Base-by-base conservation (phyloP, 306 rosid species). In the Abrus precatorius region DNA sequence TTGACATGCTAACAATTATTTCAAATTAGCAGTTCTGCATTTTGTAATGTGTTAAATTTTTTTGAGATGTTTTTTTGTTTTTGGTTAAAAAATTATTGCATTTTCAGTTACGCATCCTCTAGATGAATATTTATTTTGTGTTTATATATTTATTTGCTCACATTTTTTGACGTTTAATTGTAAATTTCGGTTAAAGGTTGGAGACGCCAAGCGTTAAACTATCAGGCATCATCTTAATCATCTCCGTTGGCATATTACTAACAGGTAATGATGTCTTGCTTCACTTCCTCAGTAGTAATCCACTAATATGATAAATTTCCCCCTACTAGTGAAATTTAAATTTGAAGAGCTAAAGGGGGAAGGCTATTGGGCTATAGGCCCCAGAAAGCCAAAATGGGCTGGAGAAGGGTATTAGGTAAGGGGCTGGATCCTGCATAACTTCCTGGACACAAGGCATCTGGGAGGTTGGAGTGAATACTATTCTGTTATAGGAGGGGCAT, bases 141-240 rank as follows among this genome's bases (percentile, higher is more conserved):
- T 60, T 3, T 43, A 3, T 36, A 5, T 72, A 36, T 38, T 52
- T 38, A 69, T 75, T 75, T 48, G 43, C 60, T 53, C 75, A 64
- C 69, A 9, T 66, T 68, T 75, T 84, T 47, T 78, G 75, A 34
- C n/a, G 48, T 63, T 80, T 75, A 85, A 76, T 83, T 74, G 50
- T 64, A 59, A 85, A 73, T 14, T 61, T 80, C 79, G 67, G 72
- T 69, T 78, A 61, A 87, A 95, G 99, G 93, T 93, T 95, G 99
- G 99, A 95, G 91, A 66, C 87, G 57, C 94, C 97, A 34, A 93
- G 99, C 82, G 30, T 85, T 69, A 93, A 82, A 89, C 92, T 95
- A 55, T 90, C 97, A 1, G 99, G 98, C 86, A 95, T 95, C 80
- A 95, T 95, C 68, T 63, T 89, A 61, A 57, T 95, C 14, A 95